Conservation (phyloP, 805 yeast species). For the Schwanniomyces vanrijiae region DNA sequence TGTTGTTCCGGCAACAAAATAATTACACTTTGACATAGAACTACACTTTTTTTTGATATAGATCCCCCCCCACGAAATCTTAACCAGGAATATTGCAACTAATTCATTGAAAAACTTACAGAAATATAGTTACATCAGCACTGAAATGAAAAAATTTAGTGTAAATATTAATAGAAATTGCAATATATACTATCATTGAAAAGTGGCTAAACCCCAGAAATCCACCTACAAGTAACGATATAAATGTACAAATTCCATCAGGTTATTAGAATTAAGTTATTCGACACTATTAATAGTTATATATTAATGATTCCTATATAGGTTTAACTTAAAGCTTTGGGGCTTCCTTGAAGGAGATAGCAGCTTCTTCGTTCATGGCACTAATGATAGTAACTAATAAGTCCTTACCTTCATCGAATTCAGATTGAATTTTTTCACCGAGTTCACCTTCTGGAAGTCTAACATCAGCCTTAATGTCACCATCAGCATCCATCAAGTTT, state of each 20-base stretch:
- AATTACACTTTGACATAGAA: no score
- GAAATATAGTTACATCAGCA: no score
- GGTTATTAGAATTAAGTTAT: conserved; percentile 2
- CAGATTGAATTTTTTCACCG: conserved; percentile 89
- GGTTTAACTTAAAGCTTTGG: conserved; percentile 54
- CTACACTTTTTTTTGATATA: no score
- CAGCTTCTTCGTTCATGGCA: conserved; percentile 99
- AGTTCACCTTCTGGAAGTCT: conserved; percentile 97
- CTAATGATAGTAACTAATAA: conserved; percentile 93
- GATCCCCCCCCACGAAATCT: no score
- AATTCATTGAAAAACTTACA: no score
- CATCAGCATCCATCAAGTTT: conserved; percentile 93
- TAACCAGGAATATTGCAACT: no score
- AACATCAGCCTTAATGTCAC: conserved; percentile 99
- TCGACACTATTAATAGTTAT: neutral
- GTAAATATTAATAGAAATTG: no score
- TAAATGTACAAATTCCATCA: conserved; percentile 1
- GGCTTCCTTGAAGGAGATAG: conserved; percentile 97
- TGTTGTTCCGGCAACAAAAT: no score
- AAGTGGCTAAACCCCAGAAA: no score
- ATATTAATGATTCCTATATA: conserved; percentile 1
- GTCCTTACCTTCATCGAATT: conserved; percentile 98
- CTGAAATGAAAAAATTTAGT: no score
- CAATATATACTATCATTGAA: no score
- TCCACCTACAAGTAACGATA: no score